Base-by-base conservation (phyloP, 1,139 yeast genomes). In the Lodderomyces theae region DNA sequence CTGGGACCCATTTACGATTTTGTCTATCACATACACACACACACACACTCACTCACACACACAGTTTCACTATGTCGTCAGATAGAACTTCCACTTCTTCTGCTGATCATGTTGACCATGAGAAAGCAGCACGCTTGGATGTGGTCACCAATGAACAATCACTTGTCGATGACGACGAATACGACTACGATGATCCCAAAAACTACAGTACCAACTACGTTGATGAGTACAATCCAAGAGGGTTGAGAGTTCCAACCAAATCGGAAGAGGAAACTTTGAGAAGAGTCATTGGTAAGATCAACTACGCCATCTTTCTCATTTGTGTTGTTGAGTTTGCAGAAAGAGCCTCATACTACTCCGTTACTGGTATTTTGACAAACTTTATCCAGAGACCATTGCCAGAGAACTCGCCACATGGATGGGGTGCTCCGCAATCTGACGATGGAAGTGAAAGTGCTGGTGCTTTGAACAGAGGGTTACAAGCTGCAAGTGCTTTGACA, bases 331-430 rank as follows among this genome's bases (percentile, higher is more conserved):
- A 72, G 46, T 61, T 72, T 40, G 69, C 74, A 23, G 77, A 72
- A 55, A 57, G 77, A 53, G 74, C 72, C 21, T 70, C 77, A 1
- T 72, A 70, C 45, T 72, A 67, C 46, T 69, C 75, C 10, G 61
- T 68, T n/a, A 52, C 61, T 13, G 72, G 70, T 23, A 57, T 71
- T 39, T 58, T 72, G 35, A 58, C 72, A 32, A 72, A 72, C 47
- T 71, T 70, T 51, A 56, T 72, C 38, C 74, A 70, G 50, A 58
- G 80, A 48, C 72, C 74, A 11, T 56, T 78, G 38, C 83, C 83
- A 3, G 56, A 51, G 19, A 76, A 77, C 37, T 74, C 79, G 21
- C 74, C 74, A 38, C 64, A 72, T 41, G 72, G 79, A 51, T 70
- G 49, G 51, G 51, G 47, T 22, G 49, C 48, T 9, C 59, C 53